Conservation (phyloP, 192 early-diverging fungal species). For the Podila epigama region DNA sequence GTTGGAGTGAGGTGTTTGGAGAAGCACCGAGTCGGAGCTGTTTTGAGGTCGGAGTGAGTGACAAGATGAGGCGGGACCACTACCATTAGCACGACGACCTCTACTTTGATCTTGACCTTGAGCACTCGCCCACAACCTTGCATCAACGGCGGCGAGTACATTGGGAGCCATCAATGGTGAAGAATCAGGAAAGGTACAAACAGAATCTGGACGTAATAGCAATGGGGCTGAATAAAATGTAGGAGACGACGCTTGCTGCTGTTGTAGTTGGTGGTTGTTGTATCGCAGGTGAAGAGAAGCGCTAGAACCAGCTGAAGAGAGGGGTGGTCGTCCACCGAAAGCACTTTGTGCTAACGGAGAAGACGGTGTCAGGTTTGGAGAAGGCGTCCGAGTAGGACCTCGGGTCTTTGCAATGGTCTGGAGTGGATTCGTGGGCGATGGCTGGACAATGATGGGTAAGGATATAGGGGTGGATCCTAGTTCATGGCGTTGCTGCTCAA, state of each 20-base stretch:
- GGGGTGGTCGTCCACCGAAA: no score
- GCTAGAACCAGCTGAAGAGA: background rate
- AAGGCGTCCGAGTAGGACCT: constrained; percentile 7
- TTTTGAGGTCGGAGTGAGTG: background rate
- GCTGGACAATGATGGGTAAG: constrained; percentile 13
- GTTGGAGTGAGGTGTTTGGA: background rate
- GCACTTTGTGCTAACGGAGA: no score
- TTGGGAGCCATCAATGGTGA: constrained; percentile 38
- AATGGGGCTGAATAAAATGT: constrained; percentile 3
- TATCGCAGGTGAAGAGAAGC: background rate
- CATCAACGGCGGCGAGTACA: constrained; percentile 37
- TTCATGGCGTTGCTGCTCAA: background rate
- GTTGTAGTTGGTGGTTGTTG: background rate
- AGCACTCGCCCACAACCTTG: constrained; percentile 8
- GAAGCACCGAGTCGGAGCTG: background rate
- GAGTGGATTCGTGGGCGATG: background rate
- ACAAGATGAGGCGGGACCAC: background rate
- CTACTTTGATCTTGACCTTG: no score
- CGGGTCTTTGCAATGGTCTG: background rate
- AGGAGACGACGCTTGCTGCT: background rate
- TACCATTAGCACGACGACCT: no score
- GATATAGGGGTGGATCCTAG: constrained; percentile 16
- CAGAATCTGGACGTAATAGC: constrained; percentile 21
- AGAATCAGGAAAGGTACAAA: constrained; percentile 16
- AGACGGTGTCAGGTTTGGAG: constrained; percentile 1